Evolutionary conservation across 106 monocot species (phyloP), one percentile per base, ranked within the genome.

Genomic region (Apostasia ramifera): DNA sequence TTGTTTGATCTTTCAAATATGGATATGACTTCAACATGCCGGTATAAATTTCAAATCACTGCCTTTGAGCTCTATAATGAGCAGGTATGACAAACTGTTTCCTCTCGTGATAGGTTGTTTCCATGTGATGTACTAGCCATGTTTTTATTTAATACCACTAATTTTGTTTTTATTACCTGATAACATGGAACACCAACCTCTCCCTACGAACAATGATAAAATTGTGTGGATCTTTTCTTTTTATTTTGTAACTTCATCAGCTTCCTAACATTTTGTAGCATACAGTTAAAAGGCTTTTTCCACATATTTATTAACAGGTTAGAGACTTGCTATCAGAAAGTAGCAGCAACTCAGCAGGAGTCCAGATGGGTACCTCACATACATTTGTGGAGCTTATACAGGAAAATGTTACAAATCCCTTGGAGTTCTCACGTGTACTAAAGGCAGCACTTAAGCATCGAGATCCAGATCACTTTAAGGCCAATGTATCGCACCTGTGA

Each of bases 1-100:
- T 85, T 98, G 15, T 98, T 98, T 85, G 97, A 98, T 79, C 71
- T 98, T 43, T 98, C 89, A n/a, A 86, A 90, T 83, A 83, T 82
- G 58, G 97, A 98, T 76, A 76, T 80, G 55, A 85, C 90, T 42
- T 81, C 87, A 3, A 83, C 76, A 63, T 79, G 85, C 73, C 82
- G 79, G 40, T 98, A 90, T 80, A 81, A 81, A 37, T 98, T 98
- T 75, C 81, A 81, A 70, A 67, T 90, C 67, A 93, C 93, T 72
- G 83, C 70, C 55, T 85, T 90, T 80, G 90, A 93, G 77, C 84
- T 98, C 54, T 85, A 93, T 75, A 98, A 98, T 66, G 97, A 98
- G 15, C 84, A 92, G 92, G 97, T 98, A 73, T 61, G 47, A 71
- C 10, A 5, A 3, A 7, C 15, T 3, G 4, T 42, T 7, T 2